Base-by-base conservation (phyloP, 345 rosid species). In the Hypericum perforatum region DNA sequence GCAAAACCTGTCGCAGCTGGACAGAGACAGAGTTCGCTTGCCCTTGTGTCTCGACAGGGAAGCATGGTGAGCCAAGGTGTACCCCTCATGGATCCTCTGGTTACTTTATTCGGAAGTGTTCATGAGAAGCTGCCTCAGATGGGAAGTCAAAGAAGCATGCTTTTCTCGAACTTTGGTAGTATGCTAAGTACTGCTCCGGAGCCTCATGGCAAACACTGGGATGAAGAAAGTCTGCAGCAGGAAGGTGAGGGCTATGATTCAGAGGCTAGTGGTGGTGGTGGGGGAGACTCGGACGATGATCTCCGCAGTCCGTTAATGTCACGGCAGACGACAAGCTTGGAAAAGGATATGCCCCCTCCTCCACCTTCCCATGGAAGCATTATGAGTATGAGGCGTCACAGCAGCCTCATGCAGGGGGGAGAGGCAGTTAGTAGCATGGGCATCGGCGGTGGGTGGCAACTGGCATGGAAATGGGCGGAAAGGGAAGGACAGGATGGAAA, bases 371-470 rank as follows among this genome's bases (percentile, higher is more conserved):
- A 70, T 6, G 95, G 81, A 49, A 85, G 94, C 61, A 66, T 72
- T 52, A 48, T 78, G 13, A 73, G 82, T 76, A 79, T 81, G 79
- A 75, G 96, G 49, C 79, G 68, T 7, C 78, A 72, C 46, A 81
- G 95, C 65, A 87, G 84, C 6, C 88, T 91, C 13, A 56, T 70
- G 59, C 82, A 80, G 56, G 94, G 84, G 38, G 88, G 79, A 7
- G 96, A 87, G 48, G 69, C 74, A 49, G 82, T 57, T 11, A 64
- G 81, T 43, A 65, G 84, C 42, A 75, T 89, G 50, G 98, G 95
- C n/a, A 87, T 91, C 53, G 96, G 98, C 47, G 87, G 95, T 16
- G 96, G 97, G 39, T 92, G 98, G 98, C 95, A 88, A 68, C 70
- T 92, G 82, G 97, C 96, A 5, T 92, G 89, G 72, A 82, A 87